Evolutionary conservation across 306 rosid genomes (phyloP).

Genomic region (Cucurbita maxima): DNA sequence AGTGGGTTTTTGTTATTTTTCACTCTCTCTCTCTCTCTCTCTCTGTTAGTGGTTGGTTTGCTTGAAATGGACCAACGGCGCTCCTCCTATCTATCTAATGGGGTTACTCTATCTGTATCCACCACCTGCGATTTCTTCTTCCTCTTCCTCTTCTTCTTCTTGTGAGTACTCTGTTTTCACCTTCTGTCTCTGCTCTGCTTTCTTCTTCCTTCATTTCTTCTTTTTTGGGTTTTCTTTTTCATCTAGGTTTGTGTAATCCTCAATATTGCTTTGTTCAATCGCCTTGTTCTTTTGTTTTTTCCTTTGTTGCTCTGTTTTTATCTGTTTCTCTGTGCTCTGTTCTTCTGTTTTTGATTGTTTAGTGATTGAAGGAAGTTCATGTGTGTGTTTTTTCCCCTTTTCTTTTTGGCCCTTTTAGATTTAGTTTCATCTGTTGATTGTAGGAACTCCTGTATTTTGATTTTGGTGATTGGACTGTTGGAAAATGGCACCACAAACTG

Average conservation of each 20-base stretch:
- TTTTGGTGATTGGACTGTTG: slow-evolving; percentile 10
- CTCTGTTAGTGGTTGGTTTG: slow-evolving; percentile 22
- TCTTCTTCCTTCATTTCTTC: not conserved
- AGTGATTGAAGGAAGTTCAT: slow-evolving; percentile 7
- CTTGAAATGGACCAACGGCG: slow-evolving; percentile 29
- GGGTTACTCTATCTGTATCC: slow-evolving; percentile 22
- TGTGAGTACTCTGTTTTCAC: slow-evolving; percentile 14
- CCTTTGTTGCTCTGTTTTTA: not conserved
- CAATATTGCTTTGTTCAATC: not conserved
- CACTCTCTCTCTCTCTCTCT: slow-evolving; percentile 1
- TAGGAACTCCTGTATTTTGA: not conserved
- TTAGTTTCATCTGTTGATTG: not conserved
- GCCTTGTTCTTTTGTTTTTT: not conserved
- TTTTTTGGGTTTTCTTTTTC: not conserved
- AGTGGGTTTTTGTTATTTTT: not conserved
- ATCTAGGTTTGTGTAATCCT: not conserved
- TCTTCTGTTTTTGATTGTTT: not conserved
- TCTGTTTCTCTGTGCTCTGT: not conserved
- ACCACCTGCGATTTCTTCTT: not conserved
- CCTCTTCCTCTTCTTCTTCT: slow-evolving; percentile 10
- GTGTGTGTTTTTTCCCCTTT: not conserved
- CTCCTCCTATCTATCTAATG: slow-evolving; percentile 48
- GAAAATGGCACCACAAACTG: slow-evolving; percentile 54
- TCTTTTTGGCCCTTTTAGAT: not conserved
- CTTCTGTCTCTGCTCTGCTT: slow-evolving; percentile 3